A percentile compares a stretch with the other conserved stretches of the same genome.
Evolutionary conservation across 1,139 yeast species (phyloP).

Genomic region (Wickerhamomyces sp.): DNA sequence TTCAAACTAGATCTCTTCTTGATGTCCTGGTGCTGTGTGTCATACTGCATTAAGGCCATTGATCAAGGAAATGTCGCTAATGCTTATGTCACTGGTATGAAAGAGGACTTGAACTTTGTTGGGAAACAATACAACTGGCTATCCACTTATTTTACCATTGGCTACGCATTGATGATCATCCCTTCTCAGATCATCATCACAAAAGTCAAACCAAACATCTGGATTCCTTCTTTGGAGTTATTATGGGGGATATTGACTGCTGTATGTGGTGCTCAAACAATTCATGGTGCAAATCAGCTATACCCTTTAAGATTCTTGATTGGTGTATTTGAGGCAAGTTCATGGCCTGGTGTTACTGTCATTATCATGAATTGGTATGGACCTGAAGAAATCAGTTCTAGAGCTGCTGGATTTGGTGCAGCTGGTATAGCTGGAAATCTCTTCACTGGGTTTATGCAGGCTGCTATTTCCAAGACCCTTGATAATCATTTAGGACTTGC

Average conservation of each 20-base stretch:
- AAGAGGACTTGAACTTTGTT: conserved; percentile 49
- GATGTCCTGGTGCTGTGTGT: conserved; percentile 47
- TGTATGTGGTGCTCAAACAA: conserved; percentile 41
- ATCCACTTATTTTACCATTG: conserved; percentile 52
- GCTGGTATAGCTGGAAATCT: conserved; percentile 54
- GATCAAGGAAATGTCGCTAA: conserved; percentile 28
- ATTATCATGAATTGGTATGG: conserved; percentile 64
- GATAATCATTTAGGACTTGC: conserved; percentile 49
- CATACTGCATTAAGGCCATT: conserved; percentile 63
- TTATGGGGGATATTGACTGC: conserved; percentile 66
- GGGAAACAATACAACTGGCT: conserved; percentile 62
- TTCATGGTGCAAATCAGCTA: conserved; percentile 34
- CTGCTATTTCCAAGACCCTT: conserved; percentile 46
- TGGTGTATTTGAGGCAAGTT: conserved; percentile 60
- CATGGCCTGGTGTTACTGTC: conserved; percentile 59
- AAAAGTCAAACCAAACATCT: conserved; percentile 34
- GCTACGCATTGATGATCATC: conserved; percentile 53
- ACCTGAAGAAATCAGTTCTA: conserved; percentile 47
- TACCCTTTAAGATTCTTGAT: conserved; percentile 55
- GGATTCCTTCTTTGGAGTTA: conserved; percentile 50
- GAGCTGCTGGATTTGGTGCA: conserved; percentile 31
- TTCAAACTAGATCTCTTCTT: conserved; percentile 29
- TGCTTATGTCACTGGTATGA: conserved; percentile 62
- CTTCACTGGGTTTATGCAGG: conserved; percentile 54
- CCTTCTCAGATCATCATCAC: conserved; percentile 39